Evolutionary conservation across 257 asterid species (phyloP), one percentile per base, ranked within the genome.

Genomic region (Gardenia jasminoides): DNA sequence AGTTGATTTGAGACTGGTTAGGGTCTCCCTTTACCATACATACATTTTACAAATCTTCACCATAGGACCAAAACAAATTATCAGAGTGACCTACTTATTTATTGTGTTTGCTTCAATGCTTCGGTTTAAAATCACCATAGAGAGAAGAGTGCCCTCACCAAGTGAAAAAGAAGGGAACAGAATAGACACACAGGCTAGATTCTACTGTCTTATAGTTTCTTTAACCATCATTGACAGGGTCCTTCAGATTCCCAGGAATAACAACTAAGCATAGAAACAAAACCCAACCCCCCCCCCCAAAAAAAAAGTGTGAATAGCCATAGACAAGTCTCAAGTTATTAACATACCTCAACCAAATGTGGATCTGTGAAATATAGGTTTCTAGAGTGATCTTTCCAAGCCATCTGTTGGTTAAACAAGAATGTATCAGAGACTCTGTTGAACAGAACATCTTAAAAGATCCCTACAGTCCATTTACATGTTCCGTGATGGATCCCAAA

Each of bases 291-390:
- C 41, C 46, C 17, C 17, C 3, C 41, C 46, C 17, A 9, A 75
- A 59, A 9, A 46, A 44, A 75, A 62, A 44, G 7, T 20, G 9
- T 22, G 48, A 24, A 65, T 30, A 9, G 13, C 39, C 33, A 59
- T 59, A 22, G 4, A 75, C 50, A 66, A 70, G 47, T 67, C 48
- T 36, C 28, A 41, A 24, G 24, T 64, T 50, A 72, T 64, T 61
- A 41, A 47, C 90, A 26, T 39, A 91, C 99, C 99, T 92, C 88
- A 95, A 90, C 99, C 99, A 95, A 78, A 95, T 95, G 88, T 95
- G 99, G 82, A 95, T 93, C 93, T 95, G 99, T 74, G 99, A 95
- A 82, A 93, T 95, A 68, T 95, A 93, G 24, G 99, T 95, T 84
- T 93, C 99, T 88, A 95, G 80, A 20, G 98, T 95, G 81, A 95